A percentile compares a stretch with the other conserved stretches of the same genome.
These are phyloP conservation scores for Bothriochloa decipiens DNA, from an alignment of 176 grass and related monocot species.

Conservation along the genomic window DNA sequence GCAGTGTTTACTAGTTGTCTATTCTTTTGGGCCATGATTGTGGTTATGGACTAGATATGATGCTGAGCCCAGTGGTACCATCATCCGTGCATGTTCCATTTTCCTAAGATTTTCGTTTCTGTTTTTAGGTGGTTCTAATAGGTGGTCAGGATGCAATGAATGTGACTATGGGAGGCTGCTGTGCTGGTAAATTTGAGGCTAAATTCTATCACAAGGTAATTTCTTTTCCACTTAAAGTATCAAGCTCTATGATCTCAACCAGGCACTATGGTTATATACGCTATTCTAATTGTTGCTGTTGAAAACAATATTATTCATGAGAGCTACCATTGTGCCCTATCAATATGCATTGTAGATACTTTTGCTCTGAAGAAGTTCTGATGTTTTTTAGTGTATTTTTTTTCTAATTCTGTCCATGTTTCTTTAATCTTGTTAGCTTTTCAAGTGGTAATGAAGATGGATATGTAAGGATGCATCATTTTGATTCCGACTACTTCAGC, in stretches of 20 bases:
- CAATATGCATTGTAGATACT: not conserved
- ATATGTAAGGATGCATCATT: slow-evolving; percentile 90
- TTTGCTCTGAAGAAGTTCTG: not conserved
- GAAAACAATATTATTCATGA: slow-evolving; percentile 35
- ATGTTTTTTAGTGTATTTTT: too few relatives aligned
- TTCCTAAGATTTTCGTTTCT: not conserved
- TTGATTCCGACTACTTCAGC: slow-evolving; percentile 85
- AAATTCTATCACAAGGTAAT: slow-evolving; percentile 86
- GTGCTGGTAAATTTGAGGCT: slow-evolving; percentile 93
- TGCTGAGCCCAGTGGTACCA: not conserved
- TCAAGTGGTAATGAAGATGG: slow-evolving; percentile 94
- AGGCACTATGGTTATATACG: slow-evolving; percentile 53
- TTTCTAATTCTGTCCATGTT: not conserved
- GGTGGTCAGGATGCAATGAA: slow-evolving; percentile 82
- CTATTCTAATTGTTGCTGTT: slow-evolving; percentile 51
- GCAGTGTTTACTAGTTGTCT: too few relatives aligned
- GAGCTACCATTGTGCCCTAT: not conserved
- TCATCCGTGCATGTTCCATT: not conserved
- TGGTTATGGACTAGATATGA: not conserved
- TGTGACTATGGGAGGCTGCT: slow-evolving; percentile 75
- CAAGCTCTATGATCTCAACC: slow-evolving; percentile 36
- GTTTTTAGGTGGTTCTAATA: slow-evolving; percentile 79
- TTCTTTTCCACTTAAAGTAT: not conserved
- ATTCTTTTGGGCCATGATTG: not conserved
- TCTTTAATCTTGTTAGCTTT: slow-evolving; percentile 54